Percentiles rank a stretch among this genome's conserved stretches.
Conservation (phyloP, 2,329 filamentous ascomycete species). For the Torrubiella hemipterigena region DNA sequence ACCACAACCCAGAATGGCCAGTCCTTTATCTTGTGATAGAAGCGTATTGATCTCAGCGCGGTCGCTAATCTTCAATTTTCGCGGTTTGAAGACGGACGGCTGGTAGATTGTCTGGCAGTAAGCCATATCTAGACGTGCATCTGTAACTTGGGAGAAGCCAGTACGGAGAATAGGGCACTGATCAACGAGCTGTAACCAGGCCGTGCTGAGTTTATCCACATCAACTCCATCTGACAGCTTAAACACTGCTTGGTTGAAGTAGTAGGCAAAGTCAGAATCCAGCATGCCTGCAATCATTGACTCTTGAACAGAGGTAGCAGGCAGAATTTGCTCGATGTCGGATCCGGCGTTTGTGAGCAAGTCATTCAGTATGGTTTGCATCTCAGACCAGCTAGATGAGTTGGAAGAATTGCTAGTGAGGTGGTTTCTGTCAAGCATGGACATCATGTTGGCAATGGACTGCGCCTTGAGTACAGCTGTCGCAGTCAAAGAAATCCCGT, state of each 20-base stretch:
- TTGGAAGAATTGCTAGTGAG: not conserved
- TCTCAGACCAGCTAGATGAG: not conserved
- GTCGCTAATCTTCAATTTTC: constrained; percentile 11
- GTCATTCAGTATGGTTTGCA: not conserved
- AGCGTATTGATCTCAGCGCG: constrained; percentile 21
- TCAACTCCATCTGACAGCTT: constrained; percentile 45
- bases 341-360: constrained; percentile 2
- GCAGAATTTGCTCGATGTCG: constrained; percentile 48
- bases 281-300: constrained; percentile 77
- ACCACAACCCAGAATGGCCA: constrained; percentile 24
- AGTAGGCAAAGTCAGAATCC: constrained; percentile 58
- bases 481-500: constrained; percentile 50
- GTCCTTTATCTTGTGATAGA: constrained; percentile 21
- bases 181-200: constrained; percentile 50
- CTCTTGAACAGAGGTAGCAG: constrained; percentile 75
- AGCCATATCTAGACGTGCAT: constrained; percentile 38
- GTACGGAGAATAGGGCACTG: constrained; percentile 64
- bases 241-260: constrained; percentile 78
- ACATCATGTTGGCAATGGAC: constrained; percentile 49
- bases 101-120: constrained; percentile 37
- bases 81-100: constrained; percentile 10
- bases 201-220: constrained; percentile 38
- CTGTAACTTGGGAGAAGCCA: constrained; percentile 54
- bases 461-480: constrained; percentile 65
- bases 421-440: constrained; percentile 6